phyloP scores from a whole-genome alignment of 306 rosid species.

The Luffa aegyptiaca region DNA sequence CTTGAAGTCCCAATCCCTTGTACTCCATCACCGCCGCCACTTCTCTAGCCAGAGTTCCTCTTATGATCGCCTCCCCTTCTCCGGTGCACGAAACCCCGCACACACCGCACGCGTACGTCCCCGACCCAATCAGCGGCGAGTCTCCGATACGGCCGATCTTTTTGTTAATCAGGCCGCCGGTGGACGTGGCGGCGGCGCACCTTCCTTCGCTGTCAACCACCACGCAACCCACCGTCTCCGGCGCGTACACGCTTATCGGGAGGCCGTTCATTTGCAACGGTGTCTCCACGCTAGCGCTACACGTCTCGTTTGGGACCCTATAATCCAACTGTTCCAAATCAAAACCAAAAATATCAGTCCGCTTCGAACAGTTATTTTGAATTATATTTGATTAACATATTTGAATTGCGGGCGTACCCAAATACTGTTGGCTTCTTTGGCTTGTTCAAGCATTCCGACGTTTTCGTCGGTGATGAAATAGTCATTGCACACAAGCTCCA shows the following conservation, averaged over 20 bases:
- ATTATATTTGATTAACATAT: too few species aligned
- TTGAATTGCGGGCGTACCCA: slow-evolving; percentile 30
- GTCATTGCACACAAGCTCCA: slow-evolving; percentile 55
- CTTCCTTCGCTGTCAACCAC: slow-evolving; percentile 65
- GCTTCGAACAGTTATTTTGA: not conserved
- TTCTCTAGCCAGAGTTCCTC: slow-evolving; percentile 84
- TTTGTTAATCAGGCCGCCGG: slow-evolving; percentile 87
- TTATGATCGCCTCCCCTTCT: slow-evolving; percentile 93
- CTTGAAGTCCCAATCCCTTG: slow-evolving; percentile 64
- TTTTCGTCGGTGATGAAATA: slow-evolving; percentile 84
- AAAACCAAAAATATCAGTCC: not conserved
- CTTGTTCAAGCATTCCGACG: slow-evolving; percentile 73
- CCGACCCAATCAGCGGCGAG: slow-evolving; percentile 78
- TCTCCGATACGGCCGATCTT: slow-evolving; percentile 78
- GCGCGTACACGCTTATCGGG: slow-evolving; percentile 74
- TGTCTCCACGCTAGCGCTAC: slow-evolving; percentile 44
- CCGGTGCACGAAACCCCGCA: slow-evolving; percentile 94
- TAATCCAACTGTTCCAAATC: slow-evolving; percentile 59
- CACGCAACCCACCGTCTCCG: slow-evolving; percentile 93
- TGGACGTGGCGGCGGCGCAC: slow-evolving; percentile 86
- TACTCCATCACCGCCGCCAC: slow-evolving; percentile 95
- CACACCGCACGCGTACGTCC: slow-evolving; percentile 74
- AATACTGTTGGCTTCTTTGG: slow-evolving; percentile 84
- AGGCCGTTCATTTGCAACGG: slow-evolving; percentile 73
- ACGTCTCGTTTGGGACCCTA: slow-evolving; percentile 46